Percentiles rank a stretch among this genome's conserved stretches.
Conservation (phyloP, 306 rosid genomes). For the Coriaria nepalensis region DNA sequence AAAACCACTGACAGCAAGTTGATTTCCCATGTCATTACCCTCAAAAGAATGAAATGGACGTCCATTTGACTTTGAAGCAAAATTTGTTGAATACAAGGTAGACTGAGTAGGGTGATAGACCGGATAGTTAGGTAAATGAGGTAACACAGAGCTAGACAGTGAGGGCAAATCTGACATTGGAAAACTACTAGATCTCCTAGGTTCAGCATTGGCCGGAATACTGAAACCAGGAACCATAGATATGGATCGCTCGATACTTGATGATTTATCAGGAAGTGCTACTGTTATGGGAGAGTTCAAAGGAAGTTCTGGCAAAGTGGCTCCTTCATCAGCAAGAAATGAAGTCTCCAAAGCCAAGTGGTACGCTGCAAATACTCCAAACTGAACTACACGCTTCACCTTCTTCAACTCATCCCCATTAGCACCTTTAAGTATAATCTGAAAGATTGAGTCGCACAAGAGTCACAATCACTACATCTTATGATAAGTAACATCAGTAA, state of each 20-base stretch:
- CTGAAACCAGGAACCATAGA: slow-evolving; percentile 68
- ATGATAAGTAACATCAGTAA: too few relatives aligned
- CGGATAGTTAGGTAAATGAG: too few relatives aligned
- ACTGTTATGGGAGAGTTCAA: slow-evolving; percentile 58
- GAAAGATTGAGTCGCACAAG: slow-evolving; percentile 15
- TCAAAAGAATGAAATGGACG: neutral
- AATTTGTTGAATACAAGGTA: too few relatives aligned
- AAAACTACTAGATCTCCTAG: slow-evolving; percentile 37
- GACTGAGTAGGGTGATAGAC: too few relatives aligned
- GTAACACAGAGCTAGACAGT: neutral
- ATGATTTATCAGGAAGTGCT: slow-evolving; percentile 59
- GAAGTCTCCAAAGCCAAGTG: slow-evolving; percentile 96
- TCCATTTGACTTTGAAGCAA: too few relatives aligned
- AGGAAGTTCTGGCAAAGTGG: slow-evolving; percentile 76
- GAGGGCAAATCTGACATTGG: slow-evolving; percentile 30
- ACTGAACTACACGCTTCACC: slow-evolving; percentile 89
- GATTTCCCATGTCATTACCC: slow-evolving; percentile 17
- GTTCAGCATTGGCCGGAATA: slow-evolving; percentile 27
- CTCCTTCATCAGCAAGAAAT: slow-evolving; percentile 99
- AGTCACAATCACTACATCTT: too few relatives aligned
- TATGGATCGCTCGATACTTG: slow-evolving; percentile 66
- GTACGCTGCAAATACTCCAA: slow-evolving; percentile 94
- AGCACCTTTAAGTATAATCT: slow-evolving; percentile 91
- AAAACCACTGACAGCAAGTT: slow-evolving; percentile 9
- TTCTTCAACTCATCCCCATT: slow-evolving; percentile 74